phyloP scores from a whole-genome alignment of 106 monocot species.

The Amphibolis antarctica region DNA sequence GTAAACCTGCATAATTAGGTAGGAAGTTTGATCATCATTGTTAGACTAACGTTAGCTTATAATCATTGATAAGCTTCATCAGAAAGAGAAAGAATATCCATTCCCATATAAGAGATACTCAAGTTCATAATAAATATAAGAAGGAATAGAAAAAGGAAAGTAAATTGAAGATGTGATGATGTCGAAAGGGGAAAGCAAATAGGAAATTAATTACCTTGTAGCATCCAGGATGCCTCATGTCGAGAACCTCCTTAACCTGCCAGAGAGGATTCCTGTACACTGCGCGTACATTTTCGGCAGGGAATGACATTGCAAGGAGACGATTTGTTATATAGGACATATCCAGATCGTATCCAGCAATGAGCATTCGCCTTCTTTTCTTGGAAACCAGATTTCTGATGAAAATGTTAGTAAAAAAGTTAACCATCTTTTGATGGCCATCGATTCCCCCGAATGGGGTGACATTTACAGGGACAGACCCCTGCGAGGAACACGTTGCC shows the following conservation, averaged over 20 bases:
- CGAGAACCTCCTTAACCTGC: constrained; percentile 44
- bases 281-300: constrained; percentile 36
- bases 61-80: not conserved
- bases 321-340: constrained; percentile 51
- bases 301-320: constrained; percentile 49
- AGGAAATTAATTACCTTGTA: constrained; percentile 34
- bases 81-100: too few species aligned
- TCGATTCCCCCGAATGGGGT: not conserved
- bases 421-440: constrained; percentile 13
- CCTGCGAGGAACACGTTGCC: constrained; percentile 12
- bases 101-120: too few species aligned
- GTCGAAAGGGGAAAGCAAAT: not conserved
- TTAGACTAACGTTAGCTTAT: not conserved
- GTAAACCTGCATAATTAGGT: constrained; percentile 33
- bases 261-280: constrained; percentile 54
- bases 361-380: constrained; percentile 34
- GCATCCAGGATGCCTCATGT: constrained; percentile 34
- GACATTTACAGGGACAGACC: constrained; percentile 21
- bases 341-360: constrained; percentile 44
- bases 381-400: constrained; percentile 40
- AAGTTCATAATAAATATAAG: too few species aligned
- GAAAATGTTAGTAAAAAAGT: constrained; percentile 17
- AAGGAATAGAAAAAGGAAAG: too few species aligned
- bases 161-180: not conserved
- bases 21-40: too few species aligned